Conservation (phyloP, 1,139 yeast species). For the Hyphopichia khmerensis region DNA sequence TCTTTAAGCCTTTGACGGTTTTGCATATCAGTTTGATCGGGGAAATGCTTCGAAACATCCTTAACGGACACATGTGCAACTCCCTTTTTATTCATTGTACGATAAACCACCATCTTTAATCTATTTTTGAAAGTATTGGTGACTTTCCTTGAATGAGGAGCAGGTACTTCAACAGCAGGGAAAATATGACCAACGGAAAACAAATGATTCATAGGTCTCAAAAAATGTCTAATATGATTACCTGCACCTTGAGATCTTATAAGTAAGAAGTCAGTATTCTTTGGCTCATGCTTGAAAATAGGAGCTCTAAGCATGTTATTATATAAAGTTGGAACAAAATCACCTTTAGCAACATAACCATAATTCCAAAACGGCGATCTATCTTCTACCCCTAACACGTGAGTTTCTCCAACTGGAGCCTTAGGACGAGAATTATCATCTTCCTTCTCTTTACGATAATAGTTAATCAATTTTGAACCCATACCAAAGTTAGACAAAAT, state of each 20-base stretch:
- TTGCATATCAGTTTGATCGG: constrained; percentile 97
- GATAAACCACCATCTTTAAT: constrained; percentile 87
- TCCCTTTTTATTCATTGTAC: constrained; percentile 78
- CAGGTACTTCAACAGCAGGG: constrained; percentile 94
- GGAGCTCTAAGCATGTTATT: constrained; percentile 94
- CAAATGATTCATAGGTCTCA: constrained; percentile 67
- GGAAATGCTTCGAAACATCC: constrained; percentile 90
- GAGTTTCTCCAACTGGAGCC: constrained; percentile 89
- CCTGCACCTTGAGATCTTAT: constrained; percentile 82
- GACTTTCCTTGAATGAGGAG: constrained; percentile 95
- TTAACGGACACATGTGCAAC: constrained; percentile 78
- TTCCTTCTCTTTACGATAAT: constrained; percentile 79
- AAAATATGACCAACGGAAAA: constrained; percentile 91
- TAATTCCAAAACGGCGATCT: constrained; percentile 98
- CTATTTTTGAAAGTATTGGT: constrained; percentile 91
- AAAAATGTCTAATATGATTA: constrained; percentile 46
- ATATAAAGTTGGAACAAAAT: constrained; percentile 88
- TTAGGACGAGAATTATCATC: constrained; percentile 89
- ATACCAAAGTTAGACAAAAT: constrained; percentile 88
- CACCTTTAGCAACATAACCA: constrained; percentile 95
- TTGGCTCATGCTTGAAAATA: constrained; percentile 79
- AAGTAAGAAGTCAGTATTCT: constrained; percentile 77
- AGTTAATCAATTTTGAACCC: constrained; percentile 92
- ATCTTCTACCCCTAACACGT: constrained; percentile 91
- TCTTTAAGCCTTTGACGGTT: constrained; percentile 93